These are phyloP conservation scores for Pyracantha coccinea DNA, from an alignment of 331 rosid species.

Conservation along the genomic window DNA sequence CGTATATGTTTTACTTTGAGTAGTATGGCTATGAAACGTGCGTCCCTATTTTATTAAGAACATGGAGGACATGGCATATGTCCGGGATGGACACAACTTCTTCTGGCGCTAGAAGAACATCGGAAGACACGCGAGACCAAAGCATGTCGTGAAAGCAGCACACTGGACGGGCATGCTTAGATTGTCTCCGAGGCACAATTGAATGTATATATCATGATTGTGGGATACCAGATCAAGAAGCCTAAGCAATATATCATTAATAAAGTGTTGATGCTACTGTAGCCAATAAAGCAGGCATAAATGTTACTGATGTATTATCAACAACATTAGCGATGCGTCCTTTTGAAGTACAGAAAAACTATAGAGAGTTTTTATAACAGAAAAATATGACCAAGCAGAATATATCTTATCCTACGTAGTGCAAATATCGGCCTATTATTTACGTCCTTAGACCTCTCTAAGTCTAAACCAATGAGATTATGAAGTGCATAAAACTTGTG, in stretches of 20 bases:
- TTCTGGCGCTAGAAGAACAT: not conserved
- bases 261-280: not conserved
- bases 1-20: no score
- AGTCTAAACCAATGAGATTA: no score
- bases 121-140: not conserved
- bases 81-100: not conserved
- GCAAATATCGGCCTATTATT: no score
- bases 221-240: not conserved
- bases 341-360: not conserved
- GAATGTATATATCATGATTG: not conserved
- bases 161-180: constrained; percentile 1
- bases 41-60: no score
- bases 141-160: constrained; percentile 7
- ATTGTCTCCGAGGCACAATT: constrained; percentile 5
- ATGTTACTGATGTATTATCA: no score
- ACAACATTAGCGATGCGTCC: no score
- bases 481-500: no score
- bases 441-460: no score
- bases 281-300: no score
- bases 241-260: not conserved
- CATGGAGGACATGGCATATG: not conserved
- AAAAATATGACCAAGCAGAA: not conserved
- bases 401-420: not conserved
- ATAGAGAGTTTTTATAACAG: not conserved
- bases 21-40: no score